Evolutionary conservation across 1,284 basidiomycete species (phyloP).

Genomic region (Boletus subluridellus): DNA sequence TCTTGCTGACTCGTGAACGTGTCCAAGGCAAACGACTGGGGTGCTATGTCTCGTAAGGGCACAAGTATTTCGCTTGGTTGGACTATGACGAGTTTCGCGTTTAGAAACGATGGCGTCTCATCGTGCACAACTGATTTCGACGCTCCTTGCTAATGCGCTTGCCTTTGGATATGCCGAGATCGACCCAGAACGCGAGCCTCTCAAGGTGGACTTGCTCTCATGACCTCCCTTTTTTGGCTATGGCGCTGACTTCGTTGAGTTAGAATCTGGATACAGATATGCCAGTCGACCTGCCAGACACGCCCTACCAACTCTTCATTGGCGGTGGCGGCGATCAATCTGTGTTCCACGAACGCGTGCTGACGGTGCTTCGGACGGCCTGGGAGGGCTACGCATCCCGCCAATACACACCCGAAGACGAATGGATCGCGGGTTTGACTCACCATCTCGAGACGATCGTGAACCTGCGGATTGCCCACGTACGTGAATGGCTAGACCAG

Average conservation of each 20-base stretch:
- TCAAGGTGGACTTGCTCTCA: constrained; percentile 40
- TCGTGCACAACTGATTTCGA: too few species aligned
- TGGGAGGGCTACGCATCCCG: constrained; percentile 34
- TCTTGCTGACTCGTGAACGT: background rate
- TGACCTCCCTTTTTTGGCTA: fast-evolving
- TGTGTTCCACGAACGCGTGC: constrained; percentile 29
- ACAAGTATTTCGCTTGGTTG: background rate
- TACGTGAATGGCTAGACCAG: constrained; percentile 47
- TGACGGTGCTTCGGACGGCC: constrained; percentile 30
- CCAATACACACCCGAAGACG: too few species aligned
- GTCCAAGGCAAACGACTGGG: constrained; percentile 58
- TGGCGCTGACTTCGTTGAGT: background rate
- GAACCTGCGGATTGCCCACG: too few species aligned
- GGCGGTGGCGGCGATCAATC: constrained; percentile 19
- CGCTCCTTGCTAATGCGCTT: too few species aligned
- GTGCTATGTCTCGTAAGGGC: constrained; percentile 52
- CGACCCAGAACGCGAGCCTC: constrained; percentile 43
- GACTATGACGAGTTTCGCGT: background rate
- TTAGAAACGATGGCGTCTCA: constrained; percentile 59
- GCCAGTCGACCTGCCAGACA: too few species aligned
- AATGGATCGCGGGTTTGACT: too few species aligned
- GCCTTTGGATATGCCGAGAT: too few species aligned
- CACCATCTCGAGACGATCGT: too few species aligned
- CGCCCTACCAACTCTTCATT: constrained; percentile 39
- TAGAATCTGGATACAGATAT: constrained; percentile 52